Percentiles rank a stretch among this genome's conserved stretches.
These are phyloP conservation scores for Sporopachydermia lactativora DNA, from an alignment of 805 yeast species.

Conservation along the genomic window DNA sequence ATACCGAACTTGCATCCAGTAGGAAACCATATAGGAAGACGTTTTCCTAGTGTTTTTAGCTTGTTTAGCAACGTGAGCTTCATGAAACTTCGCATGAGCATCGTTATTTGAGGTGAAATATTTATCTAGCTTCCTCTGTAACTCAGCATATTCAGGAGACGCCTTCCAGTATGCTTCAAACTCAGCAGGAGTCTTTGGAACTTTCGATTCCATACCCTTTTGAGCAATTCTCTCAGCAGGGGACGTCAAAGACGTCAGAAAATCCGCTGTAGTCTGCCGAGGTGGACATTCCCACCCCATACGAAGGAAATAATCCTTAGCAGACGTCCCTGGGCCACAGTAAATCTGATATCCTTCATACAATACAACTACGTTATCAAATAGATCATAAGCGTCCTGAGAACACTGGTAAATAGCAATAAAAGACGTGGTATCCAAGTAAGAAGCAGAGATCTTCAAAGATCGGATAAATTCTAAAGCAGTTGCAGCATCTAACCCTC, in stretches of 20 bases:
- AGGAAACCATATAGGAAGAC: conserved; percentile 43
- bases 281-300: conserved; percentile 33
- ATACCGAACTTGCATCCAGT: conserved; percentile 35
- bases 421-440: conserved; percentile 41
- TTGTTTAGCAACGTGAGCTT: conserved; percentile 39
- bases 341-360: conserved; percentile 49
- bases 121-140: conserved; percentile 23
- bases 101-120: conserved; percentile 2
- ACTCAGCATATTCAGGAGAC: conserved; percentile 18
- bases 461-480: conserved; percentile 53
- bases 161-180: conserved; percentile 25
- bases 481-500: conserved; percentile 60
- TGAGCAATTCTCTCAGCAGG: conserved; percentile 18
- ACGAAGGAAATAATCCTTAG: conserved; percentile 25
- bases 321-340: conserved; percentile 40
- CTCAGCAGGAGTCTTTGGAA: conserved; percentile 24
- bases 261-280: conserved; percentile 35
- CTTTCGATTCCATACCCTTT: conserved; percentile 21
- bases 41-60: conserved; percentile 28
- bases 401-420: conserved; percentile 60
- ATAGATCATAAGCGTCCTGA: conserved; percentile 44
- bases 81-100: conserved; percentile 11
- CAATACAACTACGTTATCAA: conserved; percentile 46
- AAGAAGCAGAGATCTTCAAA: conserved; percentile 42
- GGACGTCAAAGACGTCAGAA: conserved; percentile 25